These are phyloP conservation scores for Magnolia changhungtana DNA, from an alignment of 164 flowering plant genomes.

Conservation along the genomic window DNA sequence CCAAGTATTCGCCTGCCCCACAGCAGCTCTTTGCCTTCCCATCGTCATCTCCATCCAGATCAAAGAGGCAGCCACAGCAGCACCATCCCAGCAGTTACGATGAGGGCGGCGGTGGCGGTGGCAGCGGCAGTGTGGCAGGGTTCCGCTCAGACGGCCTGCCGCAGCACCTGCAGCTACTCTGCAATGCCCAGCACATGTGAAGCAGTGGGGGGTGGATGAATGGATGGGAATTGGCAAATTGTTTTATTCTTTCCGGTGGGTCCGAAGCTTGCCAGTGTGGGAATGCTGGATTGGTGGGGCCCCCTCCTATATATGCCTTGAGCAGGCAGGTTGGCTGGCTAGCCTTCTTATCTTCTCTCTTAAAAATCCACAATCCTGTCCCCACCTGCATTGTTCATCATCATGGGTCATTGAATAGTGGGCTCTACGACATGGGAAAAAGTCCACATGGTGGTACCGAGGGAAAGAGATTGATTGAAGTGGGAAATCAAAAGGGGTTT, in stretches of 20 bases:
- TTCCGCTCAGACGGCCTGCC: slow-evolving; percentile 26
- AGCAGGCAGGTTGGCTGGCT: background rate
- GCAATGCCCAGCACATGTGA: background rate
- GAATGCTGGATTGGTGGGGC: background rate
- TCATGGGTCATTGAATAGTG: no score
- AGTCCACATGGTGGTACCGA: no score
- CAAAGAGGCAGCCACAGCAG: slow-evolving; percentile 23
- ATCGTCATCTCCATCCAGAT: slow-evolving; percentile 26
- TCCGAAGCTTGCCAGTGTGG: background rate
- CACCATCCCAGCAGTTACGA: slow-evolving; percentile 13
- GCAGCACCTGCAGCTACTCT: slow-evolving; percentile 28
- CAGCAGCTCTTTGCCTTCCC: slow-evolving; percentile 32
- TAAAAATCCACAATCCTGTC: no score
- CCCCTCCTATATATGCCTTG: background rate
- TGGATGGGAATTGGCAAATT: background rate
- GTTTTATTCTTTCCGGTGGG: background rate
- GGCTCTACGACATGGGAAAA: no score
- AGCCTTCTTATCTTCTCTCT: no score
- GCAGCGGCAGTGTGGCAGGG: slow-evolving; percentile 1
- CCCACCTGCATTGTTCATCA: no score
- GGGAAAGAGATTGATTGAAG: no score
- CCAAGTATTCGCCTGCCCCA: background rate
- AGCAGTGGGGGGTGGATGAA: background rate
- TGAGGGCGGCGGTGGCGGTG: slow-evolving; percentile 12
- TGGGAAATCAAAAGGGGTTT: no score